A percentile compares a stretch with the other conserved stretches of the same genome.
phyloP scores from a whole-genome alignment of 768 basidiomycete genomes.

The Leucogyrophana mollusca region DNA sequence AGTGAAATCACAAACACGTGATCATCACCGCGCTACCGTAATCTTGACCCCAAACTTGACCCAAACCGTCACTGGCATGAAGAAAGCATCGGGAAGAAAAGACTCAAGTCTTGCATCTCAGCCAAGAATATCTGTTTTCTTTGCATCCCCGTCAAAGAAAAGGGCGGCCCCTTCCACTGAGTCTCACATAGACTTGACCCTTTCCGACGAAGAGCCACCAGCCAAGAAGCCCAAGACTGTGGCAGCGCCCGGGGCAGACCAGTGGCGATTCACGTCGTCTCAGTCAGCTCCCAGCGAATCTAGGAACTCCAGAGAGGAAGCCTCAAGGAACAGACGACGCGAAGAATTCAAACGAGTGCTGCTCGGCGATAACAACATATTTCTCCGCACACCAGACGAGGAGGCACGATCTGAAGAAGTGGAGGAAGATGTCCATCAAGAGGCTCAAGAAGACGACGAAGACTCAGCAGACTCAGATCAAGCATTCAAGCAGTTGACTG shows the following conservation, averaged over 20 bases:
- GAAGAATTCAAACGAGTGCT: constrained; percentile 55
- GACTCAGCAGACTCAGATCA: constrained; percentile 43
- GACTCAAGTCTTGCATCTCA: constrained; percentile 22
- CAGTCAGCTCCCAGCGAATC: constrained; percentile 1
- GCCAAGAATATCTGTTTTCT: constrained; percentile 42
- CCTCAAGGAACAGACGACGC: constrained; percentile 44
- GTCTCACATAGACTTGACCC: constrained; percentile 54
- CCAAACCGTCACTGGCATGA: background rate
- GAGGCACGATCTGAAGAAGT: constrained; percentile 16
- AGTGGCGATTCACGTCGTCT: constrained; percentile 45
- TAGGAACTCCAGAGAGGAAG: constrained; percentile 17
- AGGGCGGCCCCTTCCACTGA: constrained; percentile 16
- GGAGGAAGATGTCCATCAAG: constrained; percentile 13
- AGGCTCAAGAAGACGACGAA: constrained; percentile 23
- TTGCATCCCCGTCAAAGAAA: constrained; percentile 30
- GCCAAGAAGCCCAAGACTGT: constrained; percentile 28
- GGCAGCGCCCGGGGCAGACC: constrained; percentile 25
- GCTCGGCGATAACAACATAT: constrained; percentile 42
- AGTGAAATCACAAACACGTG: constrained; percentile 22
- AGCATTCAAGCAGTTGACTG: constrained; percentile 46
- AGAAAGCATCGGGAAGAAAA: background rate
- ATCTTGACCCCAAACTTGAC: constrained; percentile 6
- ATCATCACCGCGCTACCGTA: constrained; percentile 1
- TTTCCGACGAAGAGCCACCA: constrained; percentile 32
- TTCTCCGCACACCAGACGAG: constrained; percentile 17